These are phyloP conservation scores for Phycomyces blakesleeanus DNA, from an alignment of 192 early-diverging fungal genomes.

Conservation along the genomic window DNA sequence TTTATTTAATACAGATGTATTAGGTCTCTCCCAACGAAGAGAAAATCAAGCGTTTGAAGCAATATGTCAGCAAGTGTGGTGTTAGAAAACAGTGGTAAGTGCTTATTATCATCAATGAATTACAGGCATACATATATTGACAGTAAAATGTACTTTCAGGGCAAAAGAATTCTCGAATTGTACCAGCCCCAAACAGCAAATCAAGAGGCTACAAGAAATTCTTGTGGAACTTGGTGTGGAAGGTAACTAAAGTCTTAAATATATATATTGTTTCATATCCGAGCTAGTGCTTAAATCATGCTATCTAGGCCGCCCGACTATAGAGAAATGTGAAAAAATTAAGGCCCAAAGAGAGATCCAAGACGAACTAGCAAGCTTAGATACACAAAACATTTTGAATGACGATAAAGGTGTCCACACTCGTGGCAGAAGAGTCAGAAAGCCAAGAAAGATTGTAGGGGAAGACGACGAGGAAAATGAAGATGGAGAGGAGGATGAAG, in stretches of 20 bases:
- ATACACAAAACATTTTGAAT: constrained; percentile 31
- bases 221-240: constrained; percentile 46
- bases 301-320: constrained; percentile 41
- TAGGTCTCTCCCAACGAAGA: not conserved
- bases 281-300: not conserved
- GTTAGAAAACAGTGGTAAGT: constrained; percentile 10
- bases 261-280: too few species aligned
- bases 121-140: not conserved
- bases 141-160: not conserved
- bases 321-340: constrained; percentile 54
- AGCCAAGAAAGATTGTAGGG: not conserved
- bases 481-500: constrained; percentile 9
- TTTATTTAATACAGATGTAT: not conserved
- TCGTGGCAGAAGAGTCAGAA: not conserved
- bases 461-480: constrained; percentile 19
- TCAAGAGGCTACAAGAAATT: constrained; percentile 41
- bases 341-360: constrained; percentile 51
- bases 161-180: constrained; percentile 41
- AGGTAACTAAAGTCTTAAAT: not conserved
- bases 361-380: constrained; percentile 48
- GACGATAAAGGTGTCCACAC: not conserved
- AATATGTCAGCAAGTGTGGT: constrained; percentile 15
- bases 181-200: constrained; percentile 38
- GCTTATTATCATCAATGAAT: not conserved
- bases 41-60: constrained; percentile 10